Evolutionary conservation across 1,284 basidiomycete genomes (phyloP), one percentile per base, ranked within the genome.

Genomic region (Cryptococcus sp.): DNA sequence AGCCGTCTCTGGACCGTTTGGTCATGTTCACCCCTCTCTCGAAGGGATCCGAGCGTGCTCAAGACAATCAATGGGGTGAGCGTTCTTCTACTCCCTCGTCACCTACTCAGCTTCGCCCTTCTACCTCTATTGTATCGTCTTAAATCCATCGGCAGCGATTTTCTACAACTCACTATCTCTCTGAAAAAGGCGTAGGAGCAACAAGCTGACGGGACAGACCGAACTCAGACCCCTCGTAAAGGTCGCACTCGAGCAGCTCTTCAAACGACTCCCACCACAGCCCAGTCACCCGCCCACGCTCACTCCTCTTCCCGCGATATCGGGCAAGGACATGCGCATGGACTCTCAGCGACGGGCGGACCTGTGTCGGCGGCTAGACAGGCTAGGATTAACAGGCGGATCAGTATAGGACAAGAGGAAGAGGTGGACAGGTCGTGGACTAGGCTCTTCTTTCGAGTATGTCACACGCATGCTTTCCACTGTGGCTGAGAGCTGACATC

Each of bases 1-100:
- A n/a, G n/a, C n/a, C n/a, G n/a, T n/a, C n/a, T n/a, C n/a, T n/a
- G n/a, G n/a, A n/a, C n/a, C n/a, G n/a, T n/a, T n/a, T n/a, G n/a
- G n/a, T n/a, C n/a, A 71, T 73, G 71, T 73, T 73, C 58, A 72
- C 69, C 14, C 71, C 71, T 11, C 58, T 73, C 11, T 70, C 66
- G 2, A 68, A 60, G 49, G 71, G 71, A n/a, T 70, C 68, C 22
- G 71, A 73, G 52, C 54, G 69, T 36, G 60, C 66, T 22, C 71
- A 73, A 51, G 65, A 72, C 42, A 65, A 58, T 51, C 56, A 68
- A 39, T 73, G 71, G 71, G 69, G 70, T 72, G 39, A n/a, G n/a
- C n/a, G n/a, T n/a, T n/a, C n/a, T n/a, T n/a, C n/a, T n/a, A n/a
- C n/a, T n/a, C n/a, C n/a, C n/a, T n/a, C n/a, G n/a, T n/a, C n/a